phyloP scores from a whole-genome alignment of 305 asterid genomes.

The Fraxinus floribunda region DNA sequence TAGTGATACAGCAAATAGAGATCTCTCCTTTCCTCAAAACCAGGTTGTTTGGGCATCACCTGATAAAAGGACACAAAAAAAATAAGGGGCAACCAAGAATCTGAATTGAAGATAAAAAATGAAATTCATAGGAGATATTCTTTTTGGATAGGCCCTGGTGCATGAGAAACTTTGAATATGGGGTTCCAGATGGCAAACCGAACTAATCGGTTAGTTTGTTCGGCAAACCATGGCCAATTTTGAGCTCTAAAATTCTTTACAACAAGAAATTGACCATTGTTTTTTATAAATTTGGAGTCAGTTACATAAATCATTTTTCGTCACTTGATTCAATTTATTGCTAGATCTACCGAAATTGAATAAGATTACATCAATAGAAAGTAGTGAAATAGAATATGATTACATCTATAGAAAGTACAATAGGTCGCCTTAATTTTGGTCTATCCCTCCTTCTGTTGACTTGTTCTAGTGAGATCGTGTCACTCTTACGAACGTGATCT shows the following conservation, averaged over 20 bases:
- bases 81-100: background rate
- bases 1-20: slow-evolving; percentile 85
- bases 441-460: background rate
- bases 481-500: background rate
- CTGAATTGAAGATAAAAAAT: background rate
- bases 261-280: background rate
- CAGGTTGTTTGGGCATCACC: slow-evolving; percentile 88
- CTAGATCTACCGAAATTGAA: background rate
- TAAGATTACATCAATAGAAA: background rate
- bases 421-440: background rate
- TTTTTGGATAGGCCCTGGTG: background rate
- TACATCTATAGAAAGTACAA: background rate
- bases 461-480: background rate
- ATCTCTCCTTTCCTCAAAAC: slow-evolving; percentile 73
- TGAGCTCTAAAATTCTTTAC: background rate
- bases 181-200: background rate
- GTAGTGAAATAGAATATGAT: background rate
- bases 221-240: background rate
- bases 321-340: background rate
- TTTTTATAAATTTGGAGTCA: background rate
- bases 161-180: background rate
- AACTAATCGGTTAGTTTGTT: background rate
- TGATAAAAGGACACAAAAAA: slow-evolving; percentile 25
- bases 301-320: background rate
- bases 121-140: background rate